Evolutionary conservation across 2,329 filamentous ascomycete genomes (phyloP), one percentile per base, ranked within the genome.

Genomic region (Verticillium zaregamsianum): DNA sequence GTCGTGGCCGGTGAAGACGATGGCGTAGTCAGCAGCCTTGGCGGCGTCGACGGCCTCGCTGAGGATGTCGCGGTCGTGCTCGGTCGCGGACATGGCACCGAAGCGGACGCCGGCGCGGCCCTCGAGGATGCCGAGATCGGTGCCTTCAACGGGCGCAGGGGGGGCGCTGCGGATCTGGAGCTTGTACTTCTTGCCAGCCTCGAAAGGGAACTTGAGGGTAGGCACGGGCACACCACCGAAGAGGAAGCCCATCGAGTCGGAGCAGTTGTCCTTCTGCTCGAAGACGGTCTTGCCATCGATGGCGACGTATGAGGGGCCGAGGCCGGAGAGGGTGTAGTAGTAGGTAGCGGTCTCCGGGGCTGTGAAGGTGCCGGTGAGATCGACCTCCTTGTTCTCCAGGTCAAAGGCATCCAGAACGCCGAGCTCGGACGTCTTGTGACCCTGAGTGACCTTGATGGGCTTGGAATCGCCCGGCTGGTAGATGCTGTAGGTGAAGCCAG

Each of bases 11-110:
- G 85, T 83, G 3, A 71, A 65, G 1, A 72, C 62, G 55, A 88
- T 78, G 5, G 88, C 86, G 55, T 88, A 81, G 49, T 89, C 86
- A 0, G 83, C 82, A 20, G 79, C 75, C 65, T 79, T 78, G 17
- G 87, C 87, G 7, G 82, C 55, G 3, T 66, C 62, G 1, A 66
- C 63, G 1, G 68, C 68, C 32, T 65, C 62, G 32, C 32, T 37
- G 32, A 68, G 57, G 25, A 58, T 58, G 57, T 67, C 37, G 59
- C 65, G 1, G 65, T 60, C 11, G 65, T 64, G 62, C 58, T 67
- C 57, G 3, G 65, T 65, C 15, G 59, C 65, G n/a, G 65, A 63
- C 58, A 68, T 70, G 23, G 66, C 68, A 9, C 71, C 69, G 35
- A 73, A 62, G 55, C 66, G 65, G 12, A 69, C 67, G 5, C 67